Conservation (phyloP, 192 early-diverging fungal species). For the Chytriomyces sp. region DNA sequence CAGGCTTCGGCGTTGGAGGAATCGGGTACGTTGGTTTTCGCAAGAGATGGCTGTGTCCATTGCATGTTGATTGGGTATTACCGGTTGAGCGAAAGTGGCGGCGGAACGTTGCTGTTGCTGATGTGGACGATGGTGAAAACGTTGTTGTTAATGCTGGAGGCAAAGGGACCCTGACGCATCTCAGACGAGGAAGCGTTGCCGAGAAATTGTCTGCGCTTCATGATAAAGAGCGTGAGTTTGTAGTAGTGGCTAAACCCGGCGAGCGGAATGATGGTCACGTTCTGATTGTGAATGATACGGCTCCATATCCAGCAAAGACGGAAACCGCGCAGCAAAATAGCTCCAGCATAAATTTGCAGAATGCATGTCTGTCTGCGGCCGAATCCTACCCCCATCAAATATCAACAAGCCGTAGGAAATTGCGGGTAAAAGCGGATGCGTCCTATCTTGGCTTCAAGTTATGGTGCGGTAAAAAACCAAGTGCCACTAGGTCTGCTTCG, state of each 20-base stretch:
- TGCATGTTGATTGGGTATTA: slow-evolving; percentile 55
- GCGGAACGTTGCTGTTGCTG: slow-evolving; percentile 1
- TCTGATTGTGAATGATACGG: neutral
- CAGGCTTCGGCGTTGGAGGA: neutral
- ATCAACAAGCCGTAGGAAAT: neutral
- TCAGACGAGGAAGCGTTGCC: no score
- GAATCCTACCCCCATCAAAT: no score
- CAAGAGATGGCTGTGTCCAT: slow-evolving; percentile 60
- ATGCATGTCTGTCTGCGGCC: no score
- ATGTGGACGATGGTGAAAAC: neutral
- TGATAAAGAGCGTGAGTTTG: no score
- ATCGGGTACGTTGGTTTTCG: slow-evolving; percentile 40
- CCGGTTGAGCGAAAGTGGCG: slow-evolving; percentile 26
- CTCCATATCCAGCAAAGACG: no score
- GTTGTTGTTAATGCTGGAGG: neutral
- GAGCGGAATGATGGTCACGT: slow-evolving; percentile 13
- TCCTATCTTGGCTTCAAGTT: no score
- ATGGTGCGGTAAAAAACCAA: no score
- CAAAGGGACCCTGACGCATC: neutral
- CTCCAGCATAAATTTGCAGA: no score
- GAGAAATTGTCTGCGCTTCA: no score
- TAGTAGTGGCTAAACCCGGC: neutral
- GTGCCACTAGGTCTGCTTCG: no score
- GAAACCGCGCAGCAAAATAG: no score
- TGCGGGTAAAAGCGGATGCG: slow-evolving; percentile 20